Base-by-base conservation (phyloP, 2,329 filamentous ascomycete species). In the Sporothrix euskadiensis region DNA sequence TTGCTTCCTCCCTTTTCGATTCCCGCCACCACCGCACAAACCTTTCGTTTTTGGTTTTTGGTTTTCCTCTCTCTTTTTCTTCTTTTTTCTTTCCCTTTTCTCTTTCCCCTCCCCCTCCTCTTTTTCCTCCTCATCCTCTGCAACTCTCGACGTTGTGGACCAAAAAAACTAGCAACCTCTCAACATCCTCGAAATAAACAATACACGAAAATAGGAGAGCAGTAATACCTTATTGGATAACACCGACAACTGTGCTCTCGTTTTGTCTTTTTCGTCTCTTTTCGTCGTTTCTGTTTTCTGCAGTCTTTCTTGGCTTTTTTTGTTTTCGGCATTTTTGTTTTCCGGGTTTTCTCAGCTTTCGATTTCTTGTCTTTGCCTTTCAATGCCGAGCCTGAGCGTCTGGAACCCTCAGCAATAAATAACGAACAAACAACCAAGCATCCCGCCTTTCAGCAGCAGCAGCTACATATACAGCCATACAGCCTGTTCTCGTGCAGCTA, bases 361-460 rank as follows among this genome's bases (percentile, higher is more conserved):
- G 2, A 52, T n/a, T 35, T 35, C 44, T 49, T 49, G 44, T 6
- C 19, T 63, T n/a, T 12, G 39, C 61, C 35, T 66, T 63, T 66
- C 61, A 47, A 26, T 66, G 22, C 61, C 35, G 61, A 66, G 61
- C 61, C 66, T 44, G 71, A 59, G 68, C 22, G 71, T 73, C 74
- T 68, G 75, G 72, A 66, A 75, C 71, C 47, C 68, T 74, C 65
- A 63, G 66, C 66, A 41, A 22, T 32, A 69, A 68, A 10, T 10
- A 68, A 66, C 63, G 26, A 41, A 14, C 19, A 44, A 63, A 68
- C 41, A 19, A 49, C 41, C 4, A 35, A 35, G 8, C 8, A 35
- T 35, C 35, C 2, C 35, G 35, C 35, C 35, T 8, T 35, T 35
- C 35, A 35, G 35, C 35, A 35, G 35, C 35, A 35, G 35, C 35